Base-by-base conservation (phyloP, 1,139 yeast genomes). In the Yamadazyma trypodendri region DNA sequence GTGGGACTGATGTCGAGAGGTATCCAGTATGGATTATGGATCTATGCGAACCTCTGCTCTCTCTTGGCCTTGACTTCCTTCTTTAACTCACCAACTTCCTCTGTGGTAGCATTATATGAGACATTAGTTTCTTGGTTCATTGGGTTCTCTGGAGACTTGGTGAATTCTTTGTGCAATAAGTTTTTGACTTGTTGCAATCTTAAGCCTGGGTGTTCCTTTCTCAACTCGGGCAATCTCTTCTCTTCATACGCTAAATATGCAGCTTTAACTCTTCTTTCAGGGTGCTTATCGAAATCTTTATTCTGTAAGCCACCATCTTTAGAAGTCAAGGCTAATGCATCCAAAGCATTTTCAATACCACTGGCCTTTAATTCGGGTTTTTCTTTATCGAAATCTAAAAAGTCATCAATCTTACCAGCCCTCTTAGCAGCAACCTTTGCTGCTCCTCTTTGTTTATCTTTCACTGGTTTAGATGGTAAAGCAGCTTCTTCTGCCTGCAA, bases 241-340 rank as follows among this genome's bases (percentile, higher is more conserved):
- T 82, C 92, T 54, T 86, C 89, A 52, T 62, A 86, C 0, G 86
- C 89, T 10, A 77, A 72, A 45, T 71, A 71, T 0, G 95, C 95
- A 13, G 94, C 89, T 67, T 86, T 87, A 60, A 82, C 85, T 57
- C 96, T 76, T 61, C 95, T 76, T 65, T 86, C 96, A 8, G 96
- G 95, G 51, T 86, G 96, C 59, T 88, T 81, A 48, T 86, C 96
- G 40, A 86, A 68, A 41, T 81, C 87, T 54, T 80, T 84, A 46
- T 72, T 67, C 29, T 64, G 61, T 30, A 79, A 74, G 36, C 80
- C 84, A 31, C 75, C 79, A 35, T 71, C 77, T 40, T 66, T 72
- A 34, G 70, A 63, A 17, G 84, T 76, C 56, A 86, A 68, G 5
- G 85, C 73, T 57, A 86, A 70, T 3, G 95, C 95, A 38, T 84